Base-by-base conservation (phyloP, 768 basidiomycete species). In the Pleurotus tuoliensis region DNA sequence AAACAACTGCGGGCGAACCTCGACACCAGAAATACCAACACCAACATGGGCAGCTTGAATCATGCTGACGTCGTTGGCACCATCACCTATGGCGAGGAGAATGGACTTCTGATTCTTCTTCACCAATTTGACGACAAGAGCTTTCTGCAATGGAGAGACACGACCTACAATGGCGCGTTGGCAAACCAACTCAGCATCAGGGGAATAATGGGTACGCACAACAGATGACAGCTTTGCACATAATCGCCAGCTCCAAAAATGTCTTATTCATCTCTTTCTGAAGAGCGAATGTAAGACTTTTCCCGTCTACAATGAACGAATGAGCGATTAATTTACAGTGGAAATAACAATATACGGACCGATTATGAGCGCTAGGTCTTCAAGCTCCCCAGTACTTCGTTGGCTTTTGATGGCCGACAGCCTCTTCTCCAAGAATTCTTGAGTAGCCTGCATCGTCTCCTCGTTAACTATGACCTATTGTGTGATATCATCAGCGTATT, bases 201-300 rank as follows among this genome's bases (percentile, higher is more conserved):
- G 56, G 20, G n/a, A 30, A 11, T 20, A 39, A 47, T 43, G 20
- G 34, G 4, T 9, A 76, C 90, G 60, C 64, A 95, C 96, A 99
- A 71, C 96, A 98, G 38, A 99, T 88, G 48, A 98, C 97, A 27
- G 97, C 96, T 66, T 98, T 98, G 78, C 97, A 99, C 87, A 98
- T 87, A 62, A 98, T 85, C 1, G 96, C 96, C 39, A 99, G 75
- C 68, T 99, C 97, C 55, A 98, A 78, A 76, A 99, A 98, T 5
- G 80, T 79, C 66, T 90, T 90, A 18, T 92, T 91, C 5, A 95
- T 72, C 18, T 92, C 91, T 71, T 98, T 98, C 67, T 98, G 94
- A 48, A 99, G 75, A 1, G 97, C 97, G 69, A 84, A 98, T 1
- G 83, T 83, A 16, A 99, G 74, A 63, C 94, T 98, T 73, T 97